Base-by-base conservation (phyloP, 192 early-diverging fungal genomes). In the Obelidium mucronatum region DNA sequence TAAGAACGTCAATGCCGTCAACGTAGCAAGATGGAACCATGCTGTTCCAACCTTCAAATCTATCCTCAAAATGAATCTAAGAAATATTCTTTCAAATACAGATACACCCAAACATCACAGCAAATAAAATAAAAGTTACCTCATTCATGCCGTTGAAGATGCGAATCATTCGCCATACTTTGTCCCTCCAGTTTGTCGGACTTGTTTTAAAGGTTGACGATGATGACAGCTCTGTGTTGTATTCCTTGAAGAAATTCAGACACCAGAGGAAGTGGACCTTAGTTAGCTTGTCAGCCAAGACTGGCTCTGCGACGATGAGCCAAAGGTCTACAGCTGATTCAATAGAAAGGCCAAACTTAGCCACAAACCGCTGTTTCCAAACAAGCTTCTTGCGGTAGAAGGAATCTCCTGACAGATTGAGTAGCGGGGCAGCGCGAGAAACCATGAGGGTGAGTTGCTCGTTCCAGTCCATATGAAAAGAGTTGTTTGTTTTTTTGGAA, bases 231-330 rank as follows among this genome's bases (percentile, higher is more conserved):
- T 17, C 58, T 8, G 58, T 26, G 11, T 13, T 13, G 28, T 60
- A 60, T 11, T n/a, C 58, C 28, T 60, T 60, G n/a, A 60, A 28
- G 58, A 60, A 60, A 28, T 60, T 13, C 17, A 60, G 58, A 8
- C 58, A 13, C 58, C 58, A 60, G 8, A 60, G 58, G 6, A 60
- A 15, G 30, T 60, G 58, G 17, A 26, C 26, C 28, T 60, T 60
- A 6, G 11, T 17, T 13, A 60, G 58, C 6, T 26, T 26, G 58
- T 30, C 8, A 8, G 30, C n/a, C 6, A 15, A 26, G 58, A 60
- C 11, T 60, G 58, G 11, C 8, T 13, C 6, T 26, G 6, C 28
- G n/a, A 60, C 58, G 28, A 60, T 60, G 17, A 8, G 8, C 58
- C 58, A 60, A 26, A 60, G n/a, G 30, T 60, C 58, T n/a, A 60